A percentile compares a stretch with the other conserved stretches of the same genome.
Evolutionary conservation across 116 monocot genomes (phyloP).

Genomic region (Phalaenopsis hybrid): DNA sequence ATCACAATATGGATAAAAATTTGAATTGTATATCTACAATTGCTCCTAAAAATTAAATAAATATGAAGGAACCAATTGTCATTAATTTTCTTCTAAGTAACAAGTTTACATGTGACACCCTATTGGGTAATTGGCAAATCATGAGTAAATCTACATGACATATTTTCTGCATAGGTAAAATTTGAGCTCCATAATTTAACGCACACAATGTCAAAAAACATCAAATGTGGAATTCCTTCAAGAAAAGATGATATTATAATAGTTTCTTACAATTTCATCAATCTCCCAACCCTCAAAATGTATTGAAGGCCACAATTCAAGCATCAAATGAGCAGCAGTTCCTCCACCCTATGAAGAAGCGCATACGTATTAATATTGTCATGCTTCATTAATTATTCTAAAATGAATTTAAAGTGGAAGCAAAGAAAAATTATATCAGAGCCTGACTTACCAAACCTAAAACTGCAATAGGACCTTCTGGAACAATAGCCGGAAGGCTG

Average conservation of each 20-base stretch:
- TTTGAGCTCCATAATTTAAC: too few species aligned
- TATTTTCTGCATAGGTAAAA: too few species aligned
- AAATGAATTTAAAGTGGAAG: constrained; percentile 2
- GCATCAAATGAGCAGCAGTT: constrained; percentile 72
- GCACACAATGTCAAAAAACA: too few species aligned
- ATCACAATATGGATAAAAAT: too few species aligned
- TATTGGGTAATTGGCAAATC: too few species aligned
- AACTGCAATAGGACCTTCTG: constrained; percentile 73
- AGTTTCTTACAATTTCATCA: constrained; percentile 55
- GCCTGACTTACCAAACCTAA: constrained; percentile 73
- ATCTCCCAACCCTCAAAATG: constrained; percentile 86
- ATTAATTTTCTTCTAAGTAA: neutral
- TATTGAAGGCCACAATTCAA: constrained; percentile 69
- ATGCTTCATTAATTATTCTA: neutral
- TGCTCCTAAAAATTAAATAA: neutral
- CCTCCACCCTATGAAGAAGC: constrained; percentile 62
- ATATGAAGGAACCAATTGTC: neutral
- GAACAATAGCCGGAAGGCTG: constrained; percentile 77
- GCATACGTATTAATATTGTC: neutral
- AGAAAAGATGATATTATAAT: neutral
- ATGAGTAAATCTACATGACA: too few species aligned
- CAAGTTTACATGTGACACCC: too few species aligned
- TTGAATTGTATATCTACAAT: too few species aligned
- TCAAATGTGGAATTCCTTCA: too few species aligned
- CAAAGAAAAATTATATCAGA: neutral